Evolutionary conservation across 2,329 filamentous ascomycete genomes (phyloP).

Genomic region (Gaeumannomyces tritici): DNA sequence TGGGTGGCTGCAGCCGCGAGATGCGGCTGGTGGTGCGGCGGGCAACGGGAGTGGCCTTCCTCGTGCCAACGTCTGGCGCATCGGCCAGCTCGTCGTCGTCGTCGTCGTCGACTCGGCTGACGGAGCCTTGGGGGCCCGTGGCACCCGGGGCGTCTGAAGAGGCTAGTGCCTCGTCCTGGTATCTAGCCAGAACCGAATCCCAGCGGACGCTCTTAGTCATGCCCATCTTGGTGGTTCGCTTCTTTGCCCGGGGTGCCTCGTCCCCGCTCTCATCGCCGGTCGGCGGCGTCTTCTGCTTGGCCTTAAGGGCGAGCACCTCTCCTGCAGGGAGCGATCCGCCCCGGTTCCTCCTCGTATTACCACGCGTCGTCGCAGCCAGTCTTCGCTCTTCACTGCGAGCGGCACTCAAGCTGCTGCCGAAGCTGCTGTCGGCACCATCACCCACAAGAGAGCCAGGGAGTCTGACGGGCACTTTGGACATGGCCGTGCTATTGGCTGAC

Average conservation of each 20-base stretch:
- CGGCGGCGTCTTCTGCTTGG: slow-evolving; percentile 12
- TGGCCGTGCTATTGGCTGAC: slow-evolving; percentile 16
- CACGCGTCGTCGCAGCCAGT: slow-evolving; percentile 27
- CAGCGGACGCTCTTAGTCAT: slow-evolving; percentile 21
- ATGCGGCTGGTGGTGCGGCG: not conserved
- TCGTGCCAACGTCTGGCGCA: too few species aligned
- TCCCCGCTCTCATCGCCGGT: slow-evolving; percentile 2
- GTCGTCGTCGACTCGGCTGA: not conserved
- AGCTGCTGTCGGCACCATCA: slow-evolving; percentile 10
- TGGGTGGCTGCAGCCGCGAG: not conserved
- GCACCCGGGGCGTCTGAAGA: not conserved
- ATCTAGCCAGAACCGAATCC: slow-evolving; percentile 20
- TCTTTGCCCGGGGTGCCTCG: not conserved
- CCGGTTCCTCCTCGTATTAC: slow-evolving; percentile 37
- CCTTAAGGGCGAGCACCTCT: slow-evolving; percentile 17
- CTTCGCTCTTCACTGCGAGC: slow-evolving; percentile 29
- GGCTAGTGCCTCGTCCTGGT: slow-evolving; percentile 12
- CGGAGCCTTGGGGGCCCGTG: not conserved
- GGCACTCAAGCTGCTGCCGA: slow-evolving; percentile 10
- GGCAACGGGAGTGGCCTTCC: not conserved
- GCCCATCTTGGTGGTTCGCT: slow-evolving; percentile 4
- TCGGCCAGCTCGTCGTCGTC: slow-evolving; percentile 4
- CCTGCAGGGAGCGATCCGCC: slow-evolving; percentile 22
- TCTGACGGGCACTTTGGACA: slow-evolving; percentile 21
- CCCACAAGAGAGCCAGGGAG: slow-evolving; percentile 18